Base-by-base conservation (phyloP, 176 grass and related monocot genomes). In the Triticum dicoccoides region DNA sequence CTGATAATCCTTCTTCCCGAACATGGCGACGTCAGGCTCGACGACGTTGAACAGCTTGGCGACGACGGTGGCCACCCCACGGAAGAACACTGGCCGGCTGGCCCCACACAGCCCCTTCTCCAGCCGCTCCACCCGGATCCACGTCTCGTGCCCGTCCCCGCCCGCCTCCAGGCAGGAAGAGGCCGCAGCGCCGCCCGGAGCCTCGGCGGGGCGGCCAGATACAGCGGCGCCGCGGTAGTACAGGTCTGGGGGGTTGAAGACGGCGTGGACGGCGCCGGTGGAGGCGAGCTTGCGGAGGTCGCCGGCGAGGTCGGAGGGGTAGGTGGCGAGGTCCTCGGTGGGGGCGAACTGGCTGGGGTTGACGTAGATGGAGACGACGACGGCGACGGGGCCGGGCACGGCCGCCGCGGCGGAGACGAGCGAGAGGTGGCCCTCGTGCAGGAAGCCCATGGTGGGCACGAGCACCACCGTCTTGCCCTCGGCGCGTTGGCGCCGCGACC, bases 1-100 rank as follows among this genome's bases (percentile, higher is more conserved):
- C 74, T 98, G 96, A 66, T 98, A 98, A 76, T 98, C 96, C 78
- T 98, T 98, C 79, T 98, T 98, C 74, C 92, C 96, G n/a, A 98
- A 98, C 33, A 98, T 47, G 4, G 91, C 96, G 17, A 92, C 34
- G 66, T 96, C 96, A 2, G 96, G 96, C 61, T 98, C 96, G 1
- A 98, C 82, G 58, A 96, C 88, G 30, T 96, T 93, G 61, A 98
- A 92, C 6, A 98, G 47, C 84, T 98, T 98, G 39, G 93, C 83
- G 14, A 98, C 93, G 0, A 98, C 70, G 21, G 96, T 95, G 9
- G 93, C 93, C 9, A 98, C 93, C 5, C 93, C 96, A 49, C 93
- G 90, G 79, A 98, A 98, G 83, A 95, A 91, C 1, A 94, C 82
- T 2, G 96, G 96, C 32, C 93, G 83, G 80, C 93, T 95, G 73